These are phyloP conservation scores for Vanrija humicola DNA, from an alignment of 1,284 basidiomycete genomes.

Conservation along the genomic window DNA sequence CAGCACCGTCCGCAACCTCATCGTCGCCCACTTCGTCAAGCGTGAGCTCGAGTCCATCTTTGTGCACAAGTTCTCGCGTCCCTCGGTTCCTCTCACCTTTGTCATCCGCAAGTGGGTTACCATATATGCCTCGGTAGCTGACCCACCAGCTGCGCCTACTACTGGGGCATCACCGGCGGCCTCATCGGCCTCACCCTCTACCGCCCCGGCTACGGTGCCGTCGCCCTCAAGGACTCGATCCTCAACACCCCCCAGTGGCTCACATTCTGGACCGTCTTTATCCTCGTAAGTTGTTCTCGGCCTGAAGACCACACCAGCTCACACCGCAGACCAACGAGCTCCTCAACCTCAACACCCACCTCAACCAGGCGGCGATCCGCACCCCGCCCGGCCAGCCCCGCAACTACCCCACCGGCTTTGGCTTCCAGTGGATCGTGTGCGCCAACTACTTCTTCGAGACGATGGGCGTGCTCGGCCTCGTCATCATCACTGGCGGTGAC, in stretches of 20 bases:
- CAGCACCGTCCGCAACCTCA: conserved; percentile 73
- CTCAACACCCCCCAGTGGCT: conserved; percentile 68
- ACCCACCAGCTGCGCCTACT: conserved; percentile 69
- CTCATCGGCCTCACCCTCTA: conserved; percentile 76
- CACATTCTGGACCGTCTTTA: conserved; percentile 62
- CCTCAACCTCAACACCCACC: conserved; percentile 80
- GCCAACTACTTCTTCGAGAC: conserved; percentile 96
- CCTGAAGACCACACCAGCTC: neutral
- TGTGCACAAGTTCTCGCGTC: conserved; percentile 90
- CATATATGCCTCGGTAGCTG: neutral
- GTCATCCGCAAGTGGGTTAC: conserved; percentile 80
- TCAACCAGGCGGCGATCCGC: conserved; percentile 76
- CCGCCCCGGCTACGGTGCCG: conserved; percentile 61
- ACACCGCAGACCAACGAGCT: conserved; percentile 70
- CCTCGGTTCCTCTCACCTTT: conserved; percentile 84
- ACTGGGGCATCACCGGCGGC: conserved; percentile 77
- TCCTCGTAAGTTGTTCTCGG: conserved; percentile 59
- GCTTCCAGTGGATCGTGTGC: conserved; percentile 78
- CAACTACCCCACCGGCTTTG: conserved; percentile 71
- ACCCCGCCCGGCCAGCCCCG: conserved; percentile 75
- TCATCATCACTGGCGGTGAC: conserved; percentile 69
- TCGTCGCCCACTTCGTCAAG: conserved; percentile 85
- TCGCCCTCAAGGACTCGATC: conserved; percentile 63
- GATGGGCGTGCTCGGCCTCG: conserved; percentile 70
- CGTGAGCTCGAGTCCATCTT: conserved; percentile 91